Conservation (phyloP, 2,329 filamentous ascomycete genomes). For the Fusarium devonianum region DNA sequence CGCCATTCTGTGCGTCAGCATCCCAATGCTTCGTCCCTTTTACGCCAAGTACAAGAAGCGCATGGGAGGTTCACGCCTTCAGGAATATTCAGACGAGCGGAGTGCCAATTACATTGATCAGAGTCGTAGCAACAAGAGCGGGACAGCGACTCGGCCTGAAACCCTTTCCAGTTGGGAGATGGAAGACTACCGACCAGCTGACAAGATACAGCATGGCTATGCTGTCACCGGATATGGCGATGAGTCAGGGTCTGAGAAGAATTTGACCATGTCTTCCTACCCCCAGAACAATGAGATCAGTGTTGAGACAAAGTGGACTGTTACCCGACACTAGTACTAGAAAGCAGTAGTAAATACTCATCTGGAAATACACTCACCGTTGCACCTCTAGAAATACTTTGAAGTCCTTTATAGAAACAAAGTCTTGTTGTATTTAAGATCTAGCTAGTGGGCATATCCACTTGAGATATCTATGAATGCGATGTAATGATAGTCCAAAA, state of each 20-base stretch:
- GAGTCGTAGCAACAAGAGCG: conserved; percentile 22
- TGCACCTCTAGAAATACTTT: no score
- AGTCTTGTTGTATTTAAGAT: no score
- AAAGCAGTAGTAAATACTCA: no score
- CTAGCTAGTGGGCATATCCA: no score
- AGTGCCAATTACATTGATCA: conserved; percentile 27
- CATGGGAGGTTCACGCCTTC: conserved; percentile 42
- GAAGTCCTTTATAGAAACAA: no score
- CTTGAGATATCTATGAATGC: no score
- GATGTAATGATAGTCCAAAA: no score
- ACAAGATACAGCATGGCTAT: conserved; percentile 24
- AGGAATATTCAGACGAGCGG: conserved; percentile 39
- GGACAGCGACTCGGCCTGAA: conserved; percentile 6
- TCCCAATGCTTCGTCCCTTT: conserved; percentile 52
- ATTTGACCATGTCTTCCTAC: conserved; percentile 27
- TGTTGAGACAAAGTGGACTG: conserved; percentile 36
- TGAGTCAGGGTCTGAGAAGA: conserved; percentile 38
- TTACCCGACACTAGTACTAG: conserved; percentile 29
- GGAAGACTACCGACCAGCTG: conserved; percentile 29
- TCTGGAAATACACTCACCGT: no score
- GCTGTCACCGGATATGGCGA: conserved; percentile 21
- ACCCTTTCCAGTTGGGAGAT: conserved; percentile 37
- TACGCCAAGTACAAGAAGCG: conserved; percentile 45
- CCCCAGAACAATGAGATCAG: conserved; percentile 26
- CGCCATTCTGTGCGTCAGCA: conserved; percentile 51